Conservation (phyloP, 2,329 filamentous ascomycete genomes). For the Colletotrichum musicola region DNA sequence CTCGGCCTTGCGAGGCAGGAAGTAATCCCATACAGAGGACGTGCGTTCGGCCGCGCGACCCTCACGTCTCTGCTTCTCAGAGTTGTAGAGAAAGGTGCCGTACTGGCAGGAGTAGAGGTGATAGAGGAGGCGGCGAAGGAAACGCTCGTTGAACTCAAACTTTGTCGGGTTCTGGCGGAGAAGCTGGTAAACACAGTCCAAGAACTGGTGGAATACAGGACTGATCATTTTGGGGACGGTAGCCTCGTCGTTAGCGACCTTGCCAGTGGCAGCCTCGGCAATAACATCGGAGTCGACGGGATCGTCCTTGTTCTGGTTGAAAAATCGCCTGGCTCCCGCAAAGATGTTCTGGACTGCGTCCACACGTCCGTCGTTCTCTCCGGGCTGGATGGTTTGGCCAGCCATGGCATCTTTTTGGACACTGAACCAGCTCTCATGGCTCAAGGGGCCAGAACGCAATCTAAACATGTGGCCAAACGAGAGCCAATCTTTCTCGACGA, state of each 20-base stretch:
- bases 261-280: conserved; percentile 54
- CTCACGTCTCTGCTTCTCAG: conserved; percentile 86
- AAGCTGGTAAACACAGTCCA: conserved; percentile 94
- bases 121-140: conserved; percentile 88
- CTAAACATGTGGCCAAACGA: conserved; percentile 99
- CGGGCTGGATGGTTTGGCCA: conserved; percentile 72
- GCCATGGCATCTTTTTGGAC: conserved; percentile 84
- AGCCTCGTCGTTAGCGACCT: conserved; percentile 68
- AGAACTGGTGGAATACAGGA: conserved; percentile 97
- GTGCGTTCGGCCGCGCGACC: conserved; percentile 77
- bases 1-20: conserved; percentile 82
- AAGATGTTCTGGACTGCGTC: conserved; percentile 90
- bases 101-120: conserved; percentile 97
- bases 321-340: conserved; percentile 87
- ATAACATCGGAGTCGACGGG: conserved; percentile 70
- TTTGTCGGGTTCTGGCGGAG: conserved; percentile 86
- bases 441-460: conserved; percentile 88
- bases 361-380: conserved; percentile 70
- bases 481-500: conserved; percentile 98
- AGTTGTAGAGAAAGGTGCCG: conserved; percentile 96
- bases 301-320: conserved; percentile 79
- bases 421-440: conserved; percentile 93
- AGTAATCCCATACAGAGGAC: conserved; percentile 95
- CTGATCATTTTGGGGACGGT: conserved; percentile 92
- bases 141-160: conserved; percentile 97